Conservation (phyloP, 1,284 basidiomycete genomes). For the Ganoderma meredithae region DNA sequence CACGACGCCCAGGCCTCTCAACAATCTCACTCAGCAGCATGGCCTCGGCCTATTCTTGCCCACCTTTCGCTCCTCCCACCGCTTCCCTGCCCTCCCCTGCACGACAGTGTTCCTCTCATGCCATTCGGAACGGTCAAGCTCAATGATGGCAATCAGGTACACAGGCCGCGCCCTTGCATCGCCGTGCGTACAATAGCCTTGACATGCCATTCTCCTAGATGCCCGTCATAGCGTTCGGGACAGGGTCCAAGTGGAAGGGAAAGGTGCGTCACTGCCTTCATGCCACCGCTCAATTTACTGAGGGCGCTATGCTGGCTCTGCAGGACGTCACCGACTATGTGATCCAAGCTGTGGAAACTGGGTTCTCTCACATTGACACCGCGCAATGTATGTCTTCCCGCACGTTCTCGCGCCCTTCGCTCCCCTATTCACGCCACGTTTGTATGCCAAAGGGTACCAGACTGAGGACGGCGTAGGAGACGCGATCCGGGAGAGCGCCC, state of each 20-base stretch:
- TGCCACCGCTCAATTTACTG: neutral
- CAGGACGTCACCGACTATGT: constrained; percentile 46
- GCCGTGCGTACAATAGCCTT: neutral
- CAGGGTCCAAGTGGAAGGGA: constrained; percentile 45
- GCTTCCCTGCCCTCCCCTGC: neutral
- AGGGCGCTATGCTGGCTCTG: neutral
- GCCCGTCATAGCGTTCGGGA: constrained; percentile 43
- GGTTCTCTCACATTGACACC: constrained; percentile 46
- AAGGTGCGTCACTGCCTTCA: constrained; percentile 31
- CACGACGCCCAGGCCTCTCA: neutral
- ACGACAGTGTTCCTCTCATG: constrained; percentile 26
- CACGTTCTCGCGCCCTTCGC: neutral
- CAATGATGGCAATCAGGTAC: constrained; percentile 43
- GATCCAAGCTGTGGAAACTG: constrained; percentile 44
- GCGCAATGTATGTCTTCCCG: constrained; percentile 41
- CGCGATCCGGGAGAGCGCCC: constrained; percentile 46
- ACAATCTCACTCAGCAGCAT: constrained; percentile 2
- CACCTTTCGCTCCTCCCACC: neutral
- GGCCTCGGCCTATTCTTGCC: neutral
- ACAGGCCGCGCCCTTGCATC: neutral
- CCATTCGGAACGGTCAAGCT: constrained; percentile 40
- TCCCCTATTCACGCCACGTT: neutral
- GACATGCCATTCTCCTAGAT: constrained; percentile 30
- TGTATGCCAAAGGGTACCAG: constrained; percentile 40
- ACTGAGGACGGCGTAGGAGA: constrained; percentile 51